Percentiles rank a stretch among this genome's conserved stretches.
Evolutionary conservation across 2,329 filamentous ascomycete species (phyloP).

Genomic region (Cladosporium sp.): DNA sequence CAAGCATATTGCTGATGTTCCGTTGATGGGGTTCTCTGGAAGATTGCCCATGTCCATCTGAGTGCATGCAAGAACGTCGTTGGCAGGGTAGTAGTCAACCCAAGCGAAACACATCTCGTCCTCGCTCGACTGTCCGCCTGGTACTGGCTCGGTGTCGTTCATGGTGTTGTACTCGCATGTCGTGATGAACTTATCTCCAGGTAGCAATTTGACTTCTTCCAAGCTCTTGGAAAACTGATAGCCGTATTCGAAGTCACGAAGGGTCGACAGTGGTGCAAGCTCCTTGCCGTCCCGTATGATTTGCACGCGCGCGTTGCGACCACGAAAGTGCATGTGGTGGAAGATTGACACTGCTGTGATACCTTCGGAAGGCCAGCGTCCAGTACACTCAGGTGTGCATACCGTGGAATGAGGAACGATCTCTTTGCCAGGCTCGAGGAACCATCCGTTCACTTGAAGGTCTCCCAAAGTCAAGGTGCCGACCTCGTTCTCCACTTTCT

Average conservation of each 20-base stretch:
- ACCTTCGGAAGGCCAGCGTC: slow-evolving; percentile 24
- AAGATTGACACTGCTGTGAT: slow-evolving; percentile 28
- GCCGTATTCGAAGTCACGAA: slow-evolving; percentile 27
- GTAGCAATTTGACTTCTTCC: slow-evolving; percentile 25
- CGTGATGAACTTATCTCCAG: slow-evolving; percentile 27
- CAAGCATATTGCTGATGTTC: slow-evolving; percentile 24
- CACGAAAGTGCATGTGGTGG: slow-evolving; percentile 28
- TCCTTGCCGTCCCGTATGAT: slow-evolving; percentile 27
- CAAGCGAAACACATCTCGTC: slow-evolving; percentile 29
- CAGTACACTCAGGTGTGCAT: slow-evolving; percentile 29
- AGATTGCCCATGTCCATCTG: slow-evolving; percentile 22
- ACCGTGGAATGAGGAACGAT: slow-evolving; percentile 24
- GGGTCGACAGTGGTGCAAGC: slow-evolving; percentile 24
- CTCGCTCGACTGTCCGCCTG: slow-evolving; percentile 25
- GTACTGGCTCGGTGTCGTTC: slow-evolving; percentile 26
- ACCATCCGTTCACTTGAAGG: slow-evolving; percentile 25
- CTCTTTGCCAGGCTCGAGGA: slow-evolving; percentile 25
- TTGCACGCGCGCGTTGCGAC: slow-evolving; percentile 25
- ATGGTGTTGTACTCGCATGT: slow-evolving; percentile 28
- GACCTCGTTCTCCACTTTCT: slow-evolving; percentile 25
- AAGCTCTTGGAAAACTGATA: slow-evolving; percentile 28
- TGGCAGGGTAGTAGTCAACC: slow-evolving; percentile 28
- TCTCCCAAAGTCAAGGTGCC: slow-evolving; percentile 27
- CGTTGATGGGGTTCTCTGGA: slow-evolving; percentile 18
- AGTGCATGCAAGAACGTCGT: slow-evolving; percentile 26